These are phyloP conservation scores for Panaeolus papilionaceus DNA, from an alignment of 768 basidiomycete genomes.

Conservation along the genomic window DNA sequence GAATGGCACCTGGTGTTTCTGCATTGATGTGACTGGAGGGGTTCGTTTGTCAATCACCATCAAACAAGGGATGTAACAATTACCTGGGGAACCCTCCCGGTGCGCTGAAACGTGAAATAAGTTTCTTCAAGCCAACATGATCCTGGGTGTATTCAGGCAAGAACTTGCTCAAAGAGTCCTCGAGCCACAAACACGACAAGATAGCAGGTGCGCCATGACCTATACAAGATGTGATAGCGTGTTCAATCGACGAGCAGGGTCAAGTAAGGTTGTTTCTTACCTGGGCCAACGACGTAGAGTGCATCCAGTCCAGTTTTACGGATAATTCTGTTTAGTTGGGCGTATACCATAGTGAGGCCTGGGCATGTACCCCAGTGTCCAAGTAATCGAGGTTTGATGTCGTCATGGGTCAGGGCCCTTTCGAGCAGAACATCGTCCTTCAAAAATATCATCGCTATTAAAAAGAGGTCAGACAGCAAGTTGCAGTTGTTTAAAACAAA, in stretches of 20 bases:
- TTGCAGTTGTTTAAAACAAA: background rate
- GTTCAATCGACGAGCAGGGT: background rate
- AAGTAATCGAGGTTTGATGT: constrained; percentile 83
- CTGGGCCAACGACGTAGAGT: constrained; percentile 84
- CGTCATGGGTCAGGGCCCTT: constrained; percentile 58
- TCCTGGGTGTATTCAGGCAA: constrained; percentile 64
- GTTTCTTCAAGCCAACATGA: constrained; percentile 62
- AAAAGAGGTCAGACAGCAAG: background rate
- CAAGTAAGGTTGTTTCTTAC: constrained; percentile 34
- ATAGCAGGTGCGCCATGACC: constrained; percentile 90
- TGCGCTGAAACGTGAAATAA: constrained; percentile 77
- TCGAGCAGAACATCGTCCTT: constrained; percentile 74
- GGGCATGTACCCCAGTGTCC: constrained; percentile 90
- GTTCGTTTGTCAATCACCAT: constrained; percentile 12
- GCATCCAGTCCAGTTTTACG: constrained; percentile 64
- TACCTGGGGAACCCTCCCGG: constrained; percentile 87
- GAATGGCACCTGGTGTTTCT: constrained; percentile 87
- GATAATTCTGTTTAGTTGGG: constrained; percentile 73
- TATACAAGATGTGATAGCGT: constrained; percentile 21
- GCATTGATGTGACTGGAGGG: constrained; percentile 71
- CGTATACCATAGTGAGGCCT: constrained; percentile 73
- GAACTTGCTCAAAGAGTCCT: constrained; percentile 71
- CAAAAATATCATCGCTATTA: constrained; percentile 84
- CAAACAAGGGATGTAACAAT: background rate
- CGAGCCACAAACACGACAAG: constrained; percentile 86